Evolutionary conservation across 495 filamentous ascomycete species (phyloP), one percentile per base, ranked within the genome.

Genomic region (Rostrohypoxylon terebratum): DNA sequence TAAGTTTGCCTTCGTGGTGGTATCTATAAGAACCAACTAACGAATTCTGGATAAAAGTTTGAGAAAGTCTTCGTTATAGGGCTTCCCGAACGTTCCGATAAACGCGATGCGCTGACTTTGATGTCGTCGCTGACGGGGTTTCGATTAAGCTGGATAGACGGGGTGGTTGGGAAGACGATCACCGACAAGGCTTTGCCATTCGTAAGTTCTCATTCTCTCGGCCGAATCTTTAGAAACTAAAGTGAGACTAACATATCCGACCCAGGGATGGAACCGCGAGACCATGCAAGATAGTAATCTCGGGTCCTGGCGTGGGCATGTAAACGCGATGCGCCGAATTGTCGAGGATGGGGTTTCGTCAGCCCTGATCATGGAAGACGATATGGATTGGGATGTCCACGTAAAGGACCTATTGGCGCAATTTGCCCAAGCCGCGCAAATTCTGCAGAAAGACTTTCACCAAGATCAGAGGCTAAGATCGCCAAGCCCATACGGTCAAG

Each of bases 341-440:
- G 78, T 88, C 36, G 74, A 82, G 16, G 78, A 84, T 34, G 70
- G 74, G 9, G 73, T 86, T n/a, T 74, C 79, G 0, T 83, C 83
- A 0, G 86, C 86, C n/a, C 64, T 89, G 11, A 83, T 89, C 4
- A 54, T 89, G 47, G 87, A 89, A 73, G 87, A 89, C 59, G 87
- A 89, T 51, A 81, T 82, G 14, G 87, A 89, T 72, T 89, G 87
- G 87, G 86, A 88, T 48, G 77, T 88, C 18, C 75, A 75, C 21
- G 67, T 89, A 42, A 84, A 85, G 44, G 68, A 75, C 16, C 84
- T 88, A 63, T 72, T 89, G 16, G 75, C 72, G 36, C 70, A 77
- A 28, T 85, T 87, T 36, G 85, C 85, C 1, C 57, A 74, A 21
- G 81, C 68, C 3, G 68, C 68, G n/a, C 55, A 77, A 25, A 54